Conservation (phyloP, 169 alveolate species). For the Plasmodium gaboni region DNA sequence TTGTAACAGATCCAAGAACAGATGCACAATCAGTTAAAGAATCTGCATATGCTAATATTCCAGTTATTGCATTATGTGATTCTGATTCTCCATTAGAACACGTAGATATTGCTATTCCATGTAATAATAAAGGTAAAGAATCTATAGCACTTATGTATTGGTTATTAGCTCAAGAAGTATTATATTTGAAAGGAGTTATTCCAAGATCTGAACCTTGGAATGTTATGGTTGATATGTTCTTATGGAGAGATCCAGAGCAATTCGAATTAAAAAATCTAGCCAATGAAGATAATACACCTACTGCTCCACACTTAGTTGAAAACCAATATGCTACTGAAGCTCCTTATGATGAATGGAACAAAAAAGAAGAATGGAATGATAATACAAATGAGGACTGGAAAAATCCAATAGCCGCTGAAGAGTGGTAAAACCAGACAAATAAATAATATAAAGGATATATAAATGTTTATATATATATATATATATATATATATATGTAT, state of each 20-base stretch:
- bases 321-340: constrained; percentile 72
- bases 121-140: constrained; percentile 98
- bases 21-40: constrained; percentile 98
- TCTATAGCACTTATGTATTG: constrained; percentile 98
- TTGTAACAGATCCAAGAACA: constrained; percentile 99
- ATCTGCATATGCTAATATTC: constrained; percentile 97
- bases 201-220: constrained; percentile 92
- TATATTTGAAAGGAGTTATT: constrained; percentile 94
- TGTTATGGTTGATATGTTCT: constrained; percentile 95
- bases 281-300: constrained; percentile 75
- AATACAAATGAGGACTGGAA: constrained; percentile 74
- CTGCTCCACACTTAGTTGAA: constrained; percentile 70
- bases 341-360: constrained; percentile 76
- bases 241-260: constrained; percentile 95
- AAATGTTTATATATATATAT: background rate
- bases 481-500: background rate
- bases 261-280: constrained; percentile 84
- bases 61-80: constrained; percentile 98
- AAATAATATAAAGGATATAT: background rate
- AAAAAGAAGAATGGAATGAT: constrained; percentile 77
- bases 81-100: constrained; percentile 97
- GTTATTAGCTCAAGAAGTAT: constrained; percentile 98
- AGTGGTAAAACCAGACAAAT: constrained; percentile 21
- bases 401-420: constrained; percentile 68
- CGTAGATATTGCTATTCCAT: constrained; percentile 99